These are phyloP conservation scores for Cordyceps pruinosa DNA, from an alignment of 2,329 filamentous ascomycete species.

Conservation along the genomic window DNA sequence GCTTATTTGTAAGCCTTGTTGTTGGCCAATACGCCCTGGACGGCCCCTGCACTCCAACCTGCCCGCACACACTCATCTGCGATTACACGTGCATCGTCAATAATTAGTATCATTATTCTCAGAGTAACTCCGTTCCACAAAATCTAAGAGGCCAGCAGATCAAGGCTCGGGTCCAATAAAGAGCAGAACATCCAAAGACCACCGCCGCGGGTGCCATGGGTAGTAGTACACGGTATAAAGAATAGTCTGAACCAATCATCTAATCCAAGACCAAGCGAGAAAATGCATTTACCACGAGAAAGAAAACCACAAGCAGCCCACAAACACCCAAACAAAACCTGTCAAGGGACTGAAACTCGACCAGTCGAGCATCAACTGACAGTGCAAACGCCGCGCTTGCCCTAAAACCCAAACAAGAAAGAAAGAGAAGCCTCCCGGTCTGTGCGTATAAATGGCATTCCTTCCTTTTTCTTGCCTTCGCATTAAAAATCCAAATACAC, in stretches of 20 bases:
- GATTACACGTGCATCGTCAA: not conserved
- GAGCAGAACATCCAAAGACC: not conserved
- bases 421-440: not conserved
- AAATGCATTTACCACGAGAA: not conserved
- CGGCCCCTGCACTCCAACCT: too few relatives aligned
- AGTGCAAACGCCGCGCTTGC: constrained; percentile 4
- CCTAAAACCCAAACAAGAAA: not conserved
- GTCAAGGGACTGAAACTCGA: not conserved
- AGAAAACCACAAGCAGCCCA: not conserved
- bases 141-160: not conserved
- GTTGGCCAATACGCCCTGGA: too few relatives aligned
- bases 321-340: not conserved
- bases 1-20: not conserved
- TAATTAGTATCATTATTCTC: not conserved
- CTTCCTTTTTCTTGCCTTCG: not conserved
- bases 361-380: constrained; percentile 2
- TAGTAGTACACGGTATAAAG: not conserved
- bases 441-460: not conserved
- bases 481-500: not conserved
- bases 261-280: not conserved
- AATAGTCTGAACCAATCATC: not conserved
- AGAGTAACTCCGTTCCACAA: not conserved
- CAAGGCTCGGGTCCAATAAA: not conserved
- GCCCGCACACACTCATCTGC: too few relatives aligned
- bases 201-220: not conserved